Conservation (phyloP, 768 basidiomycete species). For the Tylopilus sp. region DNA sequence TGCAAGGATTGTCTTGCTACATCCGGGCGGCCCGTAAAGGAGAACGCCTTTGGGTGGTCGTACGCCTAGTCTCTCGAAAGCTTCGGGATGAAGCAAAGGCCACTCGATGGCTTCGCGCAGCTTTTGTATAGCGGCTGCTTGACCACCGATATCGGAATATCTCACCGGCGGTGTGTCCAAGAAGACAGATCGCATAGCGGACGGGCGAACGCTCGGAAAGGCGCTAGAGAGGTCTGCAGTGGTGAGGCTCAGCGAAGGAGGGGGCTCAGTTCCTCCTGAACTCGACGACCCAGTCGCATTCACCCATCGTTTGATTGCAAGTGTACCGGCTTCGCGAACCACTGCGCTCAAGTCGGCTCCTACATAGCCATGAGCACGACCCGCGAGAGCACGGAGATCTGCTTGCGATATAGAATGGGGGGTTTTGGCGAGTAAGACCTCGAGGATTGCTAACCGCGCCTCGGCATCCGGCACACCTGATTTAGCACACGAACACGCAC, state of each 20-base stretch:
- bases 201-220: conserved; percentile 80
- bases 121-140: conserved; percentile 74
- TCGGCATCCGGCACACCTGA: conserved; percentile 85
- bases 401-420: conserved; percentile 65
- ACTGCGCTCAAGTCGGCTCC: conserved; percentile 94
- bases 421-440: conserved; percentile 77
- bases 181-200: conserved; percentile 92
- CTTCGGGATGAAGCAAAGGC: conserved; percentile 85
- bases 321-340: conserved; percentile 88
- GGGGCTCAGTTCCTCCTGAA: conserved; percentile 4
- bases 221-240: conserved; percentile 64
- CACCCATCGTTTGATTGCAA: conserved; percentile 85
- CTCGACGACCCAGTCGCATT: conserved; percentile 18
- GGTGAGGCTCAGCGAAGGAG: conserved; percentile 39
- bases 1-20: conserved; percentile 92
- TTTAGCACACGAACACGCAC: not conserved
- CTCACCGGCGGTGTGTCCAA: conserved; percentile 78
- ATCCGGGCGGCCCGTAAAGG: conserved; percentile 95
- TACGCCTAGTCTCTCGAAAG: conserved; percentile 85
- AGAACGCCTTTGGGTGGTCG: conserved; percentile 86
- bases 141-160: conserved; percentile 91
- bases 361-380: conserved; percentile 91
- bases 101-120: conserved; percentile 92
- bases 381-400: conserved; percentile 65
- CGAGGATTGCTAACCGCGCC: conserved; percentile 81